Percentiles rank a stretch among this genome's conserved stretches.
Evolutionary conservation across 192 early-diverging fungal genomes (phyloP).

Genomic region (Mortierella claussenii): DNA sequence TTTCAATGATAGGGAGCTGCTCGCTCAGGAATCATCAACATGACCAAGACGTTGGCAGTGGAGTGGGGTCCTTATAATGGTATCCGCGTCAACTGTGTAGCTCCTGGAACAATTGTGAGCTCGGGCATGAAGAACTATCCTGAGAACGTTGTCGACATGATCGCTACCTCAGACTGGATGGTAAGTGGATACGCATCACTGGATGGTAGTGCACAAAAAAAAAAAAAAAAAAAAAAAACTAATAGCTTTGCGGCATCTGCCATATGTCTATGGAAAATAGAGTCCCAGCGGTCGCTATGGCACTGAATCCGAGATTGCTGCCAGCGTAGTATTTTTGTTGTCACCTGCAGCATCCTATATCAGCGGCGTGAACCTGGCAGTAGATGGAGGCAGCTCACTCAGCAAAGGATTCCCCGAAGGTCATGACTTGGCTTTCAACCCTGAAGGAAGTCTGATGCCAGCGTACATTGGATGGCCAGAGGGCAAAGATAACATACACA

Average conservation of each 20-base stretch:
- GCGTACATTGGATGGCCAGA: conserved; percentile 53
- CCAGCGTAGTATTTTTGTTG: conserved; percentile 61
- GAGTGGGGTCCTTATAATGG: conserved; percentile 61
- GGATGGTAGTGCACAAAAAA: not conserved
- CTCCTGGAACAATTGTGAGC: conserved; percentile 63
- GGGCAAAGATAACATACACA: conserved; percentile 49
- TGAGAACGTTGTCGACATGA: conserved; percentile 48
- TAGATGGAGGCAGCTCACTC: conserved; percentile 48
- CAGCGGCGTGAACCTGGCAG: conserved; percentile 54
- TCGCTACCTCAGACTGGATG: conserved; percentile 43
- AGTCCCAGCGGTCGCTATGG: conserved; percentile 61
- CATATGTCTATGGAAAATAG: too few species aligned
- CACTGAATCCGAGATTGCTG: conserved; percentile 62
- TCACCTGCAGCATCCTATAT: conserved; percentile 61
- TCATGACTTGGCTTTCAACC: conserved; percentile 41
- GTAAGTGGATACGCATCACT: too few species aligned
- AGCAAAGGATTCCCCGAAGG: conserved; percentile 54
- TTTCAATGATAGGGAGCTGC: conserved; percentile 64
- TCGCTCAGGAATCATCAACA: conserved; percentile 63
- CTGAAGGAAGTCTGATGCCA: conserved; percentile 48
- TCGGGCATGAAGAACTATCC: conserved; percentile 64
- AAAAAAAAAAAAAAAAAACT: too few species aligned
- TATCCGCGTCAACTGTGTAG: conserved; percentile 65
- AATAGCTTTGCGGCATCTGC: too few species aligned
- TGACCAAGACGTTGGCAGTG: conserved; percentile 60